Base-by-base conservation (phyloP, 2,329 filamentous ascomycete species). In the Neonectria magnoliae region DNA sequence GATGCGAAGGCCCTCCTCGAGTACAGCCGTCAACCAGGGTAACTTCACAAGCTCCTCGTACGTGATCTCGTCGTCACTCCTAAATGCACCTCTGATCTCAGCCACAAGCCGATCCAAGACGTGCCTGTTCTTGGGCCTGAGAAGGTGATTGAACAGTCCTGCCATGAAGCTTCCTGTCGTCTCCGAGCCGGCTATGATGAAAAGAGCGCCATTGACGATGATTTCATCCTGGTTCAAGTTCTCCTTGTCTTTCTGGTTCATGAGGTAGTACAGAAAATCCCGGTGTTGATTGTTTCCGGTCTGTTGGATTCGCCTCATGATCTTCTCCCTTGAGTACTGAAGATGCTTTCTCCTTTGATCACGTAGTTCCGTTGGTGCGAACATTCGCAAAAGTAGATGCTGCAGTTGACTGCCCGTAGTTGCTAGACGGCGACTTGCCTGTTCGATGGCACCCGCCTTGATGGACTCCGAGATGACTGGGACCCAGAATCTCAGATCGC, bases 1-100 rank as follows among this genome's bases (percentile, higher is more conserved):
- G 29, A 81, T 72, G 14, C 83, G 74, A 41, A 85, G 70, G 5
- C 74, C 75, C 69, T 84, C 82, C 4, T 82, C 75, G 18, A 84
- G 69, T 44, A 75, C 77, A 5, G 81, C 82, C 16, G 77, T 71
- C 54, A 83, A 76, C 63, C 81, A 85, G 1, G 57, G 68, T 66
- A n/a, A 76, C 60, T 14, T 78, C 75, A 45, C 72, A 56, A 38
- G 70, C 45, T 83, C 81, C 2, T 82, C 79, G 18, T 80, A 79
- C 0, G 76, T 68, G 9, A 71, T 66, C 1, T 64, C 60, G 53
- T 81, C 81, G n/a, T 70, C 71, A 13, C 68, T 64, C 18, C 47
- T 14, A 14, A 63, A 63, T 5, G 55, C 44, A 10, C 31, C 50
- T 22, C 79, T 74, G 42, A 82, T 74, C 68, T 85, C 83, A 1